Base-by-base conservation (phyloP, 2,329 filamentous ascomycete species). In the Cladosporium cucumerinum region DNA sequence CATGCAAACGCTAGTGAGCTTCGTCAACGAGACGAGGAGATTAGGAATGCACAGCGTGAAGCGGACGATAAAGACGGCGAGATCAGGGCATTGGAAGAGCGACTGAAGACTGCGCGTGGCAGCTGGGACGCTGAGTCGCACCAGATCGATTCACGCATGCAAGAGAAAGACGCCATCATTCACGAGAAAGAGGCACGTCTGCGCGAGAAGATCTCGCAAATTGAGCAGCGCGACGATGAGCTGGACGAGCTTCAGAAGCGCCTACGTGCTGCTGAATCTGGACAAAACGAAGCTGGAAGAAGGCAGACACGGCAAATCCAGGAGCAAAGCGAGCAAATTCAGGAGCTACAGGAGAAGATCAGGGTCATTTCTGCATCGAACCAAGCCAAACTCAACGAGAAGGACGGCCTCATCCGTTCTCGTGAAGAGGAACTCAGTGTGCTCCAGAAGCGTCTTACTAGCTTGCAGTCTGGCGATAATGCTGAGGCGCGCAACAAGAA, bases 201-300 rank as follows among this genome's bases (percentile, higher is more conserved):
- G 14, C 86, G 90, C 49, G 89, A 92, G 67, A 94, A 92, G 73
- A 89, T 94, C 65, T 86, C 88, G 2, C 75, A 86, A 1, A 84
- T 96, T 43, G 87, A 89, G 57, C 86, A 92, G 68, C 87, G 87
- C 23, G 90, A 95, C 59, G 90, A 93, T 67, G 87, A 92, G 69
- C 80, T 93, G 14, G 69, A 66, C 3, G 71, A 76, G 57, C 68
- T 78, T n/a, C 72, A 75, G 64, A 71, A 72, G 60, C 65, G 70
- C 18, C 65, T 76, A 18, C 70, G 73, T 8, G 66, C 70, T 6
- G 71, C 70, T 5, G 73, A 75, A 58, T 66, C 62, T 46, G 67
- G 66, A 10, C 68, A 72, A 51, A 72, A 73, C 57, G 71, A 75
- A 26, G 70, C 67, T 8, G 66, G 68, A 8, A 65, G 70, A 18